These are phyloP conservation scores for Akanthomyces dipterigenus DNA, from an alignment of 2,329 filamentous ascomycete species.

Conservation along the genomic window DNA sequence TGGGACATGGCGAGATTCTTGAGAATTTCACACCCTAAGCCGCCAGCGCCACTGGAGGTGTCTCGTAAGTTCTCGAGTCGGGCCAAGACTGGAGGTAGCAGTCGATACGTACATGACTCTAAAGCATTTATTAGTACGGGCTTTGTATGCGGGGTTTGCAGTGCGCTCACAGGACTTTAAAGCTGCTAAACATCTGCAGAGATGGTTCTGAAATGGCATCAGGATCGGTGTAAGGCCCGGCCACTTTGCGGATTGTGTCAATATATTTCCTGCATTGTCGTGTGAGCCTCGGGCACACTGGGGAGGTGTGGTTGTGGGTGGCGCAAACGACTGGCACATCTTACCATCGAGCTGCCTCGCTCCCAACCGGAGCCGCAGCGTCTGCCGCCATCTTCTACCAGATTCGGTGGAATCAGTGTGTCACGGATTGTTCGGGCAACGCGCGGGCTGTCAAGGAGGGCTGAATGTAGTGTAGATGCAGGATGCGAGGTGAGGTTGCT, in stretches of 20 bases:
- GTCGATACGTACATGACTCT: conserved; percentile 46
- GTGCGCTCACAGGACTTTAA: conserved; percentile 64
- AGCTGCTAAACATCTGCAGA: conserved; percentile 53
- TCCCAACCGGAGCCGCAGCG: conserved; percentile 10
- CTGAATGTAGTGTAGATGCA: not conserved
- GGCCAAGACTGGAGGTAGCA: not conserved
- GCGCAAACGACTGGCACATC: conserved; percentile 6
- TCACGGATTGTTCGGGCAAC: not conserved
- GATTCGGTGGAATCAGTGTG: not conserved
- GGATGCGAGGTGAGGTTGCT: not conserved
- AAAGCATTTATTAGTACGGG: conserved; percentile 9
- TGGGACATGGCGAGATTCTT: conserved; percentile 94
- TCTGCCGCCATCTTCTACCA: not conserved
- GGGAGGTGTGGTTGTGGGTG: not conserved
- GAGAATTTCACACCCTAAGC: conserved; percentile 90
- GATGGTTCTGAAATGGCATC: conserved; percentile 46
- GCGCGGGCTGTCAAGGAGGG: not conserved
- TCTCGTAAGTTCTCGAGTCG: conserved; percentile 14
- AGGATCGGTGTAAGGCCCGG: conserved; percentile 75
- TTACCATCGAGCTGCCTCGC: conserved; percentile 30
- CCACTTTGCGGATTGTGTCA: conserved; percentile 67
- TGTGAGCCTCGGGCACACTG: conserved; percentile 11
- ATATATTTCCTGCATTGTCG: conserved; percentile 64
- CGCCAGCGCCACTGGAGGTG: conserved; percentile 71
- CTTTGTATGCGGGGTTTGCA: not conserved